A percentile compares a stretch with the other conserved stretches of the same genome.
Conservation (phyloP, 2,329 filamentous ascomycete genomes). For the Botryotinia calthae region DNA sequence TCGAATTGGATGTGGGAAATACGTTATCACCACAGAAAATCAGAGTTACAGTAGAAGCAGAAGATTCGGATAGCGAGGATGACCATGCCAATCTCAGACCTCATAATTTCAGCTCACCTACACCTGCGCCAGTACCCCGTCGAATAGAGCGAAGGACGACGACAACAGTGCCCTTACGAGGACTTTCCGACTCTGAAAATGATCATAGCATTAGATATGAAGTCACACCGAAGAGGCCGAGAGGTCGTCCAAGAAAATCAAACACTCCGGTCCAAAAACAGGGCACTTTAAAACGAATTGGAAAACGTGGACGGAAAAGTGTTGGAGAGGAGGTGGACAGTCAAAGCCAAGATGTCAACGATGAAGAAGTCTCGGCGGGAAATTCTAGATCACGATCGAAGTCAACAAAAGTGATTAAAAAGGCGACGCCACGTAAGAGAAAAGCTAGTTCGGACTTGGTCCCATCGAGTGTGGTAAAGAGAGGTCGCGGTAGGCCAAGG, state of each 20-base stretch:
- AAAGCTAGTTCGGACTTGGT: conserved; percentile 2
- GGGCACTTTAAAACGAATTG: conserved; percentile 30
- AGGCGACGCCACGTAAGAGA: conserved; percentile 25
- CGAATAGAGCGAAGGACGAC: conserved; percentile 36
- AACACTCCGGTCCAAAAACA: conserved; percentile 38
- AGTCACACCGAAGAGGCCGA: conserved; percentile 42
- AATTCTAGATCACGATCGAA: conserved; percentile 35
- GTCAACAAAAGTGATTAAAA: conserved; percentile 30
- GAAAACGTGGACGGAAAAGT: conserved; percentile 31
- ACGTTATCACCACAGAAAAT: conserved; percentile 39
- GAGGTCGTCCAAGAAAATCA: conserved; percentile 46
- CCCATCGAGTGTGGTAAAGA: conserved; percentile 15
- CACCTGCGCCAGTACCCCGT: conserved; percentile 25
- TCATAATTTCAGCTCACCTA: conserved; percentile 27
- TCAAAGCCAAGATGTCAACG: conserved; percentile 30
- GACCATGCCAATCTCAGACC: conserved; percentile 25
- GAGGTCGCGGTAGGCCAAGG: conserved; percentile 20
- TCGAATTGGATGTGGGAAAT: conserved; percentile 39
- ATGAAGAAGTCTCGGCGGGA: conserved; percentile 28
- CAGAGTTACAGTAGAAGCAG: conserved; percentile 39
- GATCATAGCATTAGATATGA: conserved; percentile 28
- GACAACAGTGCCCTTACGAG: conserved; percentile 38
- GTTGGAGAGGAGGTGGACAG: conserved; percentile 34
- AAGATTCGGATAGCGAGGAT: conserved; percentile 33
- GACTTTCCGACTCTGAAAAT: conserved; percentile 37